These are phyloP conservation scores for Pulveroboletus frians DNA, from an alignment of 768 basidiomycete genomes.

Conservation along the genomic window DNA sequence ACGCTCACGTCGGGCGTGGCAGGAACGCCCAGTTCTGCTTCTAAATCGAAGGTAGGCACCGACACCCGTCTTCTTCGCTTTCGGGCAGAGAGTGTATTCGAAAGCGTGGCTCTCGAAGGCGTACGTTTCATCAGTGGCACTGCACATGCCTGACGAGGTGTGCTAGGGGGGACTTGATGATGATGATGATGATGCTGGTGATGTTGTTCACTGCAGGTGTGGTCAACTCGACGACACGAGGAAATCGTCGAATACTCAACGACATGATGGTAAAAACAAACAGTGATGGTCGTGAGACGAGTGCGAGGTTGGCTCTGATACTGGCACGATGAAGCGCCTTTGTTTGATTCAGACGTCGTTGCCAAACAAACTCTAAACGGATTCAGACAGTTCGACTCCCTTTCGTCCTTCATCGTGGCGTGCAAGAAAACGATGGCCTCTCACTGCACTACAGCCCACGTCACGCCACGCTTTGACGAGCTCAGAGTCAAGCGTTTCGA, in stretches of 20 bases:
- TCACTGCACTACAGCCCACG: not conserved
- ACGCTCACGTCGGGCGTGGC: conserved; percentile 13
- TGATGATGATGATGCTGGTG: too few relatives aligned
- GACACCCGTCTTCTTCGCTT: conserved; percentile 43
- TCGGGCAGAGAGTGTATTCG: conserved; percentile 36
- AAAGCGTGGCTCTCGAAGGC: conserved; percentile 34
- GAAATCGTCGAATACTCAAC: conserved; percentile 25
- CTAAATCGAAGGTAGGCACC: conserved; percentile 35
- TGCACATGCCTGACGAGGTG: conserved; percentile 23
- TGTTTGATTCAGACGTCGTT: conserved; percentile 25
- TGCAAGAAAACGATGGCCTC: too few relatives aligned
- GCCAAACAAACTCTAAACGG: conserved; percentile 22
- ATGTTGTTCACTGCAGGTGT: conserved; percentile 19
- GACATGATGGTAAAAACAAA: not conserved
- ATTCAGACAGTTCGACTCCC: not conserved
- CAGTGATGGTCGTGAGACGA: not conserved
- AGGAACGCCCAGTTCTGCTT: conserved; percentile 28
- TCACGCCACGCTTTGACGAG: not conserved
- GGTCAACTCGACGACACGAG: conserved; percentile 14
- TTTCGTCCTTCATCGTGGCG: not conserved
- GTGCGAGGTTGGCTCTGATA: conserved; percentile 1
- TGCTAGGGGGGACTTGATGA: conserved; percentile 19
- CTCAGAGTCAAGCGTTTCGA: not conserved
- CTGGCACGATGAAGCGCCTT: not conserved
- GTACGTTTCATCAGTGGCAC: conserved; percentile 34